Base-by-base conservation (phyloP, 2,329 filamentous ascomycete species). In the Pseudogymnoascus sp. region DNA sequence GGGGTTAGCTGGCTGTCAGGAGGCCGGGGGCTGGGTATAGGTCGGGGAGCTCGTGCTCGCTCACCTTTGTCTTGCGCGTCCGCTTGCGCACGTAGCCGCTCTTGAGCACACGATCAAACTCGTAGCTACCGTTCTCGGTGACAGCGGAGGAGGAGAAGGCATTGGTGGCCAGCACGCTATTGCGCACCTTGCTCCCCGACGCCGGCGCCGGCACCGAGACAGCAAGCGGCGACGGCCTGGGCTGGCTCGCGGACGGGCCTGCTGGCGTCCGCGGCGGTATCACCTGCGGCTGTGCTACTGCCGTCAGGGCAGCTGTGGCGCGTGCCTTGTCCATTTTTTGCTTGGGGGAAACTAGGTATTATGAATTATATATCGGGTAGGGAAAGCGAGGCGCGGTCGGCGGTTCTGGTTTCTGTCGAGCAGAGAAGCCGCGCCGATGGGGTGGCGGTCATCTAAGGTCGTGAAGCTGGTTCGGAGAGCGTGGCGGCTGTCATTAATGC, bases 61-160 rank as follows among this genome's bases (percentile, higher is more conserved):
- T 62, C 76, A 92, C 91, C 87, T 96, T 96, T 65, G 93, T 97
- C 80, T 93, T 96, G 71, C 93, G 89, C 17, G 92, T 96, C 69
- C 93, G 86, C 77, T 96, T 96, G 72, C 89, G 84, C 40, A 96
- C 87, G 69, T 88, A 89, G 65, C 93, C 93, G 64, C 88, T 87
- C 78, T 96, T 97, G 75, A 97, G 83, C 63, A 97, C 90, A 61
- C 92, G 88, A 76, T 99, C 95, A 72, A 96, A 96, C 72, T 95
- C 93, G 75, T 96, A 99, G 76, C 91, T 95, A 67, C 95, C 95
- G 76, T 96, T 93, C 76, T 96, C 88, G 73, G 93, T 96, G 67
- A 97, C 91, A 2, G 33, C 38, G 19, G 4, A 57, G 5, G 92
- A 91, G 31, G 91, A 95, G 72, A 91, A 87, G 15, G 87, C 81